A percentile compares a stretch with the other conserved stretches of the same genome.
phyloP scores from a whole-genome alignment of 2,329 filamentous ascomycete genomes.

The Aspergillus felis region DNA sequence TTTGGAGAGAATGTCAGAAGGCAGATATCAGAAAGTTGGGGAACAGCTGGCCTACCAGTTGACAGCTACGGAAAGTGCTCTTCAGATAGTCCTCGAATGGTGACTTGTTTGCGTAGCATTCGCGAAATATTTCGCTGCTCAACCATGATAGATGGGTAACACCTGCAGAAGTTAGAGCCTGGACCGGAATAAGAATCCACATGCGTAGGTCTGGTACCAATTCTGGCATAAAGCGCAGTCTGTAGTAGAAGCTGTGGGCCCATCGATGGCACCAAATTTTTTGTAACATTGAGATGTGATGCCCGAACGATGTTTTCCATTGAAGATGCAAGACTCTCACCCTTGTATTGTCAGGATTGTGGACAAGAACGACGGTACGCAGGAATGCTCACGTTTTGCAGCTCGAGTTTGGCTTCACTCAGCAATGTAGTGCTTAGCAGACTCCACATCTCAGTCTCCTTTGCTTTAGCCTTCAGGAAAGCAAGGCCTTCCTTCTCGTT shows the following conservation, averaged over 20 bases:
- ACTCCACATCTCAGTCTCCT: constrained; percentile 80
- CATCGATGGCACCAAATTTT: constrained; percentile 67
- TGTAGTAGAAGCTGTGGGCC: constrained; percentile 70
- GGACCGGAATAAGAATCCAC: neutral
- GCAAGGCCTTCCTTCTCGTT: constrained; percentile 75
- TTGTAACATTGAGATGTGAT: constrained; percentile 75
- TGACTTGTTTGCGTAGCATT: constrained; percentile 62
- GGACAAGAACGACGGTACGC: neutral
- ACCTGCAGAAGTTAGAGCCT: constrained; percentile 35
- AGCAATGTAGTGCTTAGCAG: constrained; percentile 78
- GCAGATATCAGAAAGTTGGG: constrained; percentile 1
- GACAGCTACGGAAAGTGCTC: constrained; percentile 66
- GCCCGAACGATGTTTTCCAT: constrained; percentile 79
- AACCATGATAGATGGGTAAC: constrained; percentile 51
- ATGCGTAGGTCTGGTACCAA: constrained; percentile 52
- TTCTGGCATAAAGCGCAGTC: constrained; percentile 69
- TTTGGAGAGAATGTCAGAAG: constrained; percentile 1
- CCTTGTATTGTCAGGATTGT: constrained; percentile 36
- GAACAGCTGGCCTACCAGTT: constrained; percentile 43
- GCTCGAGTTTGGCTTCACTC: constrained; percentile 76
- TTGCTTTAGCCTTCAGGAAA: constrained; percentile 81
- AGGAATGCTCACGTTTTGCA: constrained; percentile 61
- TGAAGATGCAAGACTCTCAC: constrained; percentile 56
- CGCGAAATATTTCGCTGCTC: constrained; percentile 69
- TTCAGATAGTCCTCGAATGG: constrained; percentile 76